Evolutionary conservation across 305 asterid genomes (phyloP).

Genomic region (Solanum hybrid): DNA sequence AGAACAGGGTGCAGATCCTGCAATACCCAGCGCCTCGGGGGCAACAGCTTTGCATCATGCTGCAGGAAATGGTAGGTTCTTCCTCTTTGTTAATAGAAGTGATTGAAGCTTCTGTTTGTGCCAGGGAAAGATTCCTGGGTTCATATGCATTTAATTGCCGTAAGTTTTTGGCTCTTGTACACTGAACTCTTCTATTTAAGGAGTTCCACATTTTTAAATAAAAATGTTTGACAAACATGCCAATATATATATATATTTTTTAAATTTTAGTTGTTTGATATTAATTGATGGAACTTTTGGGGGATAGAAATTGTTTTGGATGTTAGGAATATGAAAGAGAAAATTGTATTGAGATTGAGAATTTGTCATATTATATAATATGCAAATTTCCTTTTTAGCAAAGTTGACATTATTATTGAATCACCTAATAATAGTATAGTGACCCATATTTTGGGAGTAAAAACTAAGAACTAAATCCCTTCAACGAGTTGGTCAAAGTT

Average conservation of each 20-base stretch:
- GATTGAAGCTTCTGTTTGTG: not conserved
- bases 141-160: not conserved
- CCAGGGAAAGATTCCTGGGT: not conserved
- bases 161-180: not conserved
- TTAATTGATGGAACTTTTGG: not conserved
- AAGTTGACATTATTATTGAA: not conserved
- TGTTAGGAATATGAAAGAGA: not conserved
- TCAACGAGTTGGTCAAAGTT: not conserved
- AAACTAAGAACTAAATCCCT: not conserved
- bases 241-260: not conserved
- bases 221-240: not conserved
- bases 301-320: not conserved
- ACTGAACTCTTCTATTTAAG: not conserved
- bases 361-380: not conserved
- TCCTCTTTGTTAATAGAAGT: not conserved
- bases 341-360: not conserved
- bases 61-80: slow-evolving; percentile 66
- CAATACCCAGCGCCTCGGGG: slow-evolving; percentile 78
- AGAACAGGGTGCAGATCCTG: slow-evolving; percentile 72
- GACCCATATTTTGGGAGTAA: not conserved
- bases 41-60: slow-evolving; percentile 81
- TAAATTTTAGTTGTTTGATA: not conserved
- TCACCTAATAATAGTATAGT: not conserved
- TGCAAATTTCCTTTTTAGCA: not conserved
- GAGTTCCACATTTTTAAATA: not conserved